phyloP scores from a whole-genome alignment of 192 early-diverging fungal genomes.

The Paraglomus brasilianum region DNA sequence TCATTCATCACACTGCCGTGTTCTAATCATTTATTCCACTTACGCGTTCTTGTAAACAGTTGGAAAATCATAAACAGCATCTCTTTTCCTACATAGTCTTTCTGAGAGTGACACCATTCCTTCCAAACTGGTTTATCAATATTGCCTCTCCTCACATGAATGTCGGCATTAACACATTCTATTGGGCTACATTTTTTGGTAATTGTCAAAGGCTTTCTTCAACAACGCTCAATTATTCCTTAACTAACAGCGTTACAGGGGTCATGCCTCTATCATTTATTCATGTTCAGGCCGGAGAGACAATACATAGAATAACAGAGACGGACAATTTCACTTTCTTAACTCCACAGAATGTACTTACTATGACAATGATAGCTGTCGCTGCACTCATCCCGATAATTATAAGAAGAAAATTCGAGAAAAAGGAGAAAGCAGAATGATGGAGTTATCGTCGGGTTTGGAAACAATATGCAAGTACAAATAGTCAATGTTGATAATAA shows the following conservation, averaged over 20 bases:
- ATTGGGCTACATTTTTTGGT: slow-evolving; percentile 31
- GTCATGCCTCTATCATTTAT: slow-evolving; percentile 42
- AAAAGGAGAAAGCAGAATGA: background rate
- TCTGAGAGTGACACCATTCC: slow-evolving; percentile 21
- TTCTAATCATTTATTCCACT: background rate
- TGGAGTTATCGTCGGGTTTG: too few species aligned
- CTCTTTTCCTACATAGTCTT: slow-evolving; percentile 30
- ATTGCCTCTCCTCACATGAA: slow-evolving; percentile 45
- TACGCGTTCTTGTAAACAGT: background rate
- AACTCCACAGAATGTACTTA: slow-evolving; percentile 41
- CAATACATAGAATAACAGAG: slow-evolving; percentile 39
- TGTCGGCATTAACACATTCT: slow-evolving; percentile 34
- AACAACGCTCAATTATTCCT: background rate
- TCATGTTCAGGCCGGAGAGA: slow-evolving; percentile 43
- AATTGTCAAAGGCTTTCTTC: background rate
- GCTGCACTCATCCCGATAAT: slow-evolving; percentile 16
- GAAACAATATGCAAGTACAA: too few species aligned
- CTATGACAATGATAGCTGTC: slow-evolving; percentile 12
- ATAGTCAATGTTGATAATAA: too few species aligned
- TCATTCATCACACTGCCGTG: background rate
- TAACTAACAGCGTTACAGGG: slow-evolving; percentile 30
- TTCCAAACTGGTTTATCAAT: slow-evolving; percentile 48
- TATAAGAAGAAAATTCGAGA: background rate
- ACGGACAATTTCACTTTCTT: slow-evolving; percentile 43
- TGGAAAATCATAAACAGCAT: slow-evolving; percentile 13